phyloP scores from a whole-genome alignment of 129 eudicot species.

The Flaveria bidentis region DNA sequence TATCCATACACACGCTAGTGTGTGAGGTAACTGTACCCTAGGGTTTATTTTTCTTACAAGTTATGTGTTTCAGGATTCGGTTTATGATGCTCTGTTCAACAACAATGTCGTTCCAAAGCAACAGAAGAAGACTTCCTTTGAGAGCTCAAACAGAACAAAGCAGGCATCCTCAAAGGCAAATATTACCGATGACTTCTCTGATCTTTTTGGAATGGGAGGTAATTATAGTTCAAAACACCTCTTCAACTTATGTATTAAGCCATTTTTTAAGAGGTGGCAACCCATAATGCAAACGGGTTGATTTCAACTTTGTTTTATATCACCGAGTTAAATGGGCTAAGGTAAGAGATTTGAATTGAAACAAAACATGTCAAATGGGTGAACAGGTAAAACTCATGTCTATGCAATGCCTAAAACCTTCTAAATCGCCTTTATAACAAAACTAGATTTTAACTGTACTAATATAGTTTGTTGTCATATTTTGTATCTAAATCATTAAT shows the following conservation, averaged over 20 bases:
- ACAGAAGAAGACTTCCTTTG: constrained; percentile 31
- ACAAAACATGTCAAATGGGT: background rate
- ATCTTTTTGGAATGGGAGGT: constrained; percentile 80
- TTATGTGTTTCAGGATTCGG: constrained; percentile 51
- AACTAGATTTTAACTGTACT: background rate
- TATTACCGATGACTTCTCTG: constrained; percentile 59
- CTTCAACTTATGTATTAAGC: constrained; percentile 1
- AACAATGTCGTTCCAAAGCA: constrained; percentile 34
- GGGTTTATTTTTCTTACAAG: background rate
- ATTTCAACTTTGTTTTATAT: constrained; percentile 2
- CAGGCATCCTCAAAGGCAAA: constrained; percentile 36
- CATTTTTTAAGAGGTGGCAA: background rate
- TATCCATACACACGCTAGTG: background rate
- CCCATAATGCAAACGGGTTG: background rate
- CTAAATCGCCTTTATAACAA: background rate
- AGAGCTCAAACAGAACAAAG: constrained; percentile 30
- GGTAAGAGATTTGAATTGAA: background rate
- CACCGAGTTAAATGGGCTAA: background rate
- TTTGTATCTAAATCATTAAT: background rate
- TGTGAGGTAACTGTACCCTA: constrained; percentile 10
- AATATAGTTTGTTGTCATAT: background rate
- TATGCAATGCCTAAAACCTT: background rate
- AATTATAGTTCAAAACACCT: constrained; percentile 10
- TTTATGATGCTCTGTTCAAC: constrained; percentile 54
- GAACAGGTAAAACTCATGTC: background rate